Base-by-base conservation (phyloP, 2,329 filamentous ascomycete species). In the Byssoonygena ceratinophila region DNA sequence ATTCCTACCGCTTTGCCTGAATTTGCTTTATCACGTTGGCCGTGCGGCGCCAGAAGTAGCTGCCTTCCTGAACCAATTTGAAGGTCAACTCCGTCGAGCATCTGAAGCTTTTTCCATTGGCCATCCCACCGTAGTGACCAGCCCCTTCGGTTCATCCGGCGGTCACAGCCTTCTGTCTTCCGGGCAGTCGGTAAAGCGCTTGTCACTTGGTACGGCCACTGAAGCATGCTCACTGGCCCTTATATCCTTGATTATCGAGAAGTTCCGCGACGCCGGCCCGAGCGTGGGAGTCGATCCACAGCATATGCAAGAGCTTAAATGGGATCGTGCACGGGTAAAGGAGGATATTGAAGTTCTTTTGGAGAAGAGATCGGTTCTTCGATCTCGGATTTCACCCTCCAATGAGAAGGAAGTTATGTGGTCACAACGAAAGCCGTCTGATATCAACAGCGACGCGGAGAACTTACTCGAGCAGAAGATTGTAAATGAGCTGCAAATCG, bases 321-420 rank as follows among this genome's bases (percentile, higher is more conserved):
- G 87, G 83, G 87, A 96, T 63, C 76, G 79, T 11, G 75, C 76
- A 0, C 75, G 76, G 1, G 77, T 94, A 44, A 77, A 84, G 58
- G 90, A 94, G 64, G 88, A 92, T 61, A 80, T 94, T 4, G 87
- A 94, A 59, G 86, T 85, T 58, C 87, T 87, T 76, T 71, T 96
- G 32, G 77, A 80, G 25, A 82, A 82, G 50, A 77, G 82, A 54
- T 80, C 81, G 58, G 72, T 83, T 51, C 71, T 96, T 52, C 77
- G 83, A 49, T 83, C 87, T 58, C 76, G 85, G 25, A 78, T 95
- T 45, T 74, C 90, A 47, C 82, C 89, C 0, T 75, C 85, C 18
- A 86, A 80, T 25, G 78, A 83, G 61, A 79, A 83, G 56, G 89
- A 95, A 68, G 73, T 78, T 40, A 82, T 83, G 58, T 82, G 78